Conservation (phyloP, 2,329 filamentous ascomycete genomes). For the Diaporthe ilicicola region DNA sequence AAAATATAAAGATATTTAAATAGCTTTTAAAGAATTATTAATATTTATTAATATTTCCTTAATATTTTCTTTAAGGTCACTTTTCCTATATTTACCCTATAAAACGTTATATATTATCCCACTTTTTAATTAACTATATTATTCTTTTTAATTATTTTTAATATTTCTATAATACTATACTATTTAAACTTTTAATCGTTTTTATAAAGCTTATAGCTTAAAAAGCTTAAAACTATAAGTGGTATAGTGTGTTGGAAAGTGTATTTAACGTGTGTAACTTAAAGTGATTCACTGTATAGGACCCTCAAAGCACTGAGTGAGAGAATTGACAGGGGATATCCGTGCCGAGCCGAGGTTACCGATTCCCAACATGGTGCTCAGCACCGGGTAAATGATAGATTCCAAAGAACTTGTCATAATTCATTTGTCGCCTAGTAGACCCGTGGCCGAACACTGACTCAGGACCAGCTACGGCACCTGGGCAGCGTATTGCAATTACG, state of each 20-base stretch:
- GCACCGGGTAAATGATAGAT: conserved; percentile 4
- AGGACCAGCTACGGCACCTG: background rate
- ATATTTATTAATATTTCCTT: no score
- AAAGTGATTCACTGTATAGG: background rate
- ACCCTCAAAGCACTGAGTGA: background rate
- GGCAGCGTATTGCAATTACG: background rate
- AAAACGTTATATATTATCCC: no score
- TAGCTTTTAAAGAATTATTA: no score
- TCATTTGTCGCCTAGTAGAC: background rate
- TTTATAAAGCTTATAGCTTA: no score
- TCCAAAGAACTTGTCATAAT: background rate
- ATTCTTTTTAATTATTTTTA: no score
- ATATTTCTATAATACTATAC: no score
- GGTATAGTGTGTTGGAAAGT: background rate
- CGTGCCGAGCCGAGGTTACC: background rate
- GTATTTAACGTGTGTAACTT: background rate
- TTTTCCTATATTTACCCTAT: no score
- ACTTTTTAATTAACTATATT: no score
- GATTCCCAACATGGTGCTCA: conserved; percentile 2
- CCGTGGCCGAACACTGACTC: background rate
- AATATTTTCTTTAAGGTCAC: no score
- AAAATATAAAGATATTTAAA: no score
- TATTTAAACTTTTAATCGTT: no score
- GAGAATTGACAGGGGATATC: background rate
- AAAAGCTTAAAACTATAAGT: no score